Evolutionary conservation across 345 rosid species (phyloP).

Genomic region (Abelmoschus esculentus): DNA sequence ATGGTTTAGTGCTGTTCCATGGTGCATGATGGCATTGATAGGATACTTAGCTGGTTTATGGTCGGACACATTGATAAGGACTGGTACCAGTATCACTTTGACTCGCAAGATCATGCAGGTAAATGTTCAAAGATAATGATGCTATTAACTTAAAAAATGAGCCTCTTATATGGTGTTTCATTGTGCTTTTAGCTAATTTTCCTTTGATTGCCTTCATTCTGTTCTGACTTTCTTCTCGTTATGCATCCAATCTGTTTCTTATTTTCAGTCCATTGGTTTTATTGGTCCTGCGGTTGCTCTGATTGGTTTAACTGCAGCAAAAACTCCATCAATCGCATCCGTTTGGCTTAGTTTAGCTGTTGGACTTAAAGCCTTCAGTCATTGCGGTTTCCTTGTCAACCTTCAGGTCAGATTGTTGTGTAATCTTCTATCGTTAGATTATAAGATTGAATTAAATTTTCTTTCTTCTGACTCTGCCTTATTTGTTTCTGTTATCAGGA

Average conservation of each 20-base stretch:
- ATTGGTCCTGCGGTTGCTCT: constrained; percentile 75
- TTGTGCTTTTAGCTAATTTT: background rate
- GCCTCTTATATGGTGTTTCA: background rate
- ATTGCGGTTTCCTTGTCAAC: constrained; percentile 89
- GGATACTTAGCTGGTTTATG: constrained; percentile 75
- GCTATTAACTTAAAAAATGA: background rate
- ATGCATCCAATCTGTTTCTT: constrained; percentile 14
- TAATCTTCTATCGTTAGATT: background rate
- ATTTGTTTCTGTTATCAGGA: constrained; percentile 44
- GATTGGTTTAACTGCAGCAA: constrained; percentile 71
- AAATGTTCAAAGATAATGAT: background rate
- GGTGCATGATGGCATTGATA: constrained; percentile 89
- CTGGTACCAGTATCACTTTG: constrained; percentile 66
- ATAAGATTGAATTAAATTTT: background rate
- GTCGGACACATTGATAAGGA: constrained; percentile 69
- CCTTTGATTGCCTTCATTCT: background rate
- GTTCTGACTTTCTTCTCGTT: background rate
- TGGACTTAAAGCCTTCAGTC: constrained; percentile 91
- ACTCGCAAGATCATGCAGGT: constrained; percentile 98
- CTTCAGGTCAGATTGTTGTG: constrained; percentile 57
- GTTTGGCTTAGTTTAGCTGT: constrained; percentile 92
- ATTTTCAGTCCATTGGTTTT: constrained; percentile 82
- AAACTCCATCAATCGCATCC: constrained; percentile 61
- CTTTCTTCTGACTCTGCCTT: constrained; percentile 18
- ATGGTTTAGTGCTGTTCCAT: constrained; percentile 96